A percentile compares a stretch with the other conserved stretches of the same genome.
phyloP scores from a whole-genome alignment of 495 filamentous ascomycete genomes.

The Hypoxylon cercidicola region DNA sequence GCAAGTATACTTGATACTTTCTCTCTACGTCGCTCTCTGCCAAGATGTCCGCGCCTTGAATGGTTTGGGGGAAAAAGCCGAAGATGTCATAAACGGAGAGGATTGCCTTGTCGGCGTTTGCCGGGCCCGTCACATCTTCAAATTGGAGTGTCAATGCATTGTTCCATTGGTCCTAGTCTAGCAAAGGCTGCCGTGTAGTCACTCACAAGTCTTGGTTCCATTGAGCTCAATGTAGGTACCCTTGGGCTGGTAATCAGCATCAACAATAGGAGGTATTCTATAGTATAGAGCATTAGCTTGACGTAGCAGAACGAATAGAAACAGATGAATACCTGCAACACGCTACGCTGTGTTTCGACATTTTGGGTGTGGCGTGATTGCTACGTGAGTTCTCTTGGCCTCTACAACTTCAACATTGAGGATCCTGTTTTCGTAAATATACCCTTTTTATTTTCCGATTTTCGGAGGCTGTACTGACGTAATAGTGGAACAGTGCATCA shows the following conservation, averaged over 20 bases:
- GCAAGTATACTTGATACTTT: conserved; percentile 66
- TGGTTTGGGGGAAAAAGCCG: conserved; percentile 64
- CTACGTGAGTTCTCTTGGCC: not conserved
- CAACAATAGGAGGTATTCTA: conserved; percentile 62
- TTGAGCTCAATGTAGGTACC: conserved; percentile 69
- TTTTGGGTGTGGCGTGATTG: not conserved
- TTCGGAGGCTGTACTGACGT: not conserved
- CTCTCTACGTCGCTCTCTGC: conserved; percentile 53
- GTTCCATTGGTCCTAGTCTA: not conserved
- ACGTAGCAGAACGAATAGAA: not conserved
- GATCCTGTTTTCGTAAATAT: not conserved
- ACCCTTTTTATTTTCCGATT: not conserved
- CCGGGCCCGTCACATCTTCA: conserved; percentile 64
- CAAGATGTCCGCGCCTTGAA: conserved; percentile 69
- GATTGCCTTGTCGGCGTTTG: conserved; percentile 63
- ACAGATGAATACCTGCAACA: conserved; percentile 19
- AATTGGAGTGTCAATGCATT: not conserved
- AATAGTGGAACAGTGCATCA: conserved; percentile 18
- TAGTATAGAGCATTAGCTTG: not conserved
- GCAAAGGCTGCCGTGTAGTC: not conserved
- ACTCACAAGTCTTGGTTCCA: conserved; percentile 70
- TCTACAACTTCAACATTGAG: not conserved
- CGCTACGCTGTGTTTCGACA: conserved; percentile 32
- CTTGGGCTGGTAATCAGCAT: conserved; percentile 67
- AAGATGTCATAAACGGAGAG: conserved; percentile 68